Base-by-base conservation (phyloP, 169 alveolate species). In the Plasmodium sp. region DNA sequence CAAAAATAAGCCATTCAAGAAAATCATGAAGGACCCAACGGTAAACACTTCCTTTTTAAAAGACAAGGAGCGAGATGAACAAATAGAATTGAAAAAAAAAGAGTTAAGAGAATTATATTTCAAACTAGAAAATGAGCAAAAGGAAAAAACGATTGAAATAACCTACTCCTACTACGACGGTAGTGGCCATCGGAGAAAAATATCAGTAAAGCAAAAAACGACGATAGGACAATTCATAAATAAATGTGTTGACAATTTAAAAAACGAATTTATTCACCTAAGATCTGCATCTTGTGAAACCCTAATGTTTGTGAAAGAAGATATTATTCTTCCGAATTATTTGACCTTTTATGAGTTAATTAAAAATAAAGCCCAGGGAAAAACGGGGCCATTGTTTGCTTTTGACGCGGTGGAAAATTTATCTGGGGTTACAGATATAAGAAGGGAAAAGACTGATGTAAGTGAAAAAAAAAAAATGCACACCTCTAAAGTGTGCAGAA, bases 221-320 rank as follows among this genome's bases (percentile, higher is more conserved):
- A 92, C 93, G 31, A 92, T 92, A 84, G 95, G 95, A n/a, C 95
- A 92, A 82, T 92, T 92, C 72, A 92, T 92, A 81, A 92, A 92
- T 71, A 92, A 92, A 92, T 92, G 95, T 77, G 95, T 92, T 71
- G 90, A 92, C 45, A 84, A 92, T 58, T 92, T 92, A 84, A 84
- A 83, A 81, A 51, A 77, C 45, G 93, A 92, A 71, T 92, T 92
- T 83, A 83, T 79, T 5, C 86, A 92, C 39, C 81, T 92, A 72
- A 92, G 95, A 82, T 92, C 91, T 10, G 95, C 95, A 74, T 92
- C 95, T 22, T 92, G 95, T 62, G 93, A 84, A 83, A 92, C 92
- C 12, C 80, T 92, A 48, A 92, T 92, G 22, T 92, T 84, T 82
- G 95, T 92, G 51, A 92, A 92, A 72, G 93, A 92, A 79, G 95